phyloP scores from a whole-genome alignment of 2,329 filamentous ascomycete genomes.

The Sclerotinia minor region DNA sequence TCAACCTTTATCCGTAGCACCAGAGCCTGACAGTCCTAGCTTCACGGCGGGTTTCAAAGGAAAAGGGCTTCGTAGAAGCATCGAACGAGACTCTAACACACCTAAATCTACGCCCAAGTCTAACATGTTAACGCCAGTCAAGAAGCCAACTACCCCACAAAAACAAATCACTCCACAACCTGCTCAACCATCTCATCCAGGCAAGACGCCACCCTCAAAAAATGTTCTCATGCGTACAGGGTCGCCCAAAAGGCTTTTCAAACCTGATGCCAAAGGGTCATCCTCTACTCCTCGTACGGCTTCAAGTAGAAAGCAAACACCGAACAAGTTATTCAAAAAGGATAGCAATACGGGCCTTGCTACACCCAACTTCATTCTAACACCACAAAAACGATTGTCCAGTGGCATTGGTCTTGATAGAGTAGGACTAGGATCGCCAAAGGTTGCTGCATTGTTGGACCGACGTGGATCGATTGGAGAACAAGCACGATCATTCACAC shows the following conservation, averaged over 20 bases:
- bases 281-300: constrained; percentile 36
- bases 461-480: constrained; percentile 72
- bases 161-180: constrained; percentile 48
- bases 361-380: constrained; percentile 65
- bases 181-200: constrained; percentile 49
- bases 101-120: constrained; percentile 35
- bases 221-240: constrained; percentile 49
- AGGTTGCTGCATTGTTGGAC: constrained; percentile 69
- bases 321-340: constrained; percentile 54
- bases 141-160: constrained; percentile 44
- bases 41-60: constrained; percentile 53
- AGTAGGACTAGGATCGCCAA: constrained; percentile 72
- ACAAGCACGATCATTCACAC: constrained; percentile 61
- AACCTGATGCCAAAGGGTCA: constrained; percentile 45
- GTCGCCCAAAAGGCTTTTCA: constrained; percentile 51
- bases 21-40: constrained; percentile 55
- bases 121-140: constrained; percentile 38
- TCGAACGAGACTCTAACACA: constrained; percentile 47
- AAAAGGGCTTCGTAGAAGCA: constrained; percentile 52
- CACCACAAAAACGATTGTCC: constrained; percentile 58
- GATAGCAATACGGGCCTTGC: constrained; percentile 54
- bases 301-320: constrained; percentile 43
- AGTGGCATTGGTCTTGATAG: constrained; percentile 71
- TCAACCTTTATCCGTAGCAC: constrained; percentile 45
- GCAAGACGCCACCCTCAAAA: constrained; percentile 51